phyloP scores from a whole-genome alignment of 768 basidiomycete species.

The Amanita molliuscula region DNA sequence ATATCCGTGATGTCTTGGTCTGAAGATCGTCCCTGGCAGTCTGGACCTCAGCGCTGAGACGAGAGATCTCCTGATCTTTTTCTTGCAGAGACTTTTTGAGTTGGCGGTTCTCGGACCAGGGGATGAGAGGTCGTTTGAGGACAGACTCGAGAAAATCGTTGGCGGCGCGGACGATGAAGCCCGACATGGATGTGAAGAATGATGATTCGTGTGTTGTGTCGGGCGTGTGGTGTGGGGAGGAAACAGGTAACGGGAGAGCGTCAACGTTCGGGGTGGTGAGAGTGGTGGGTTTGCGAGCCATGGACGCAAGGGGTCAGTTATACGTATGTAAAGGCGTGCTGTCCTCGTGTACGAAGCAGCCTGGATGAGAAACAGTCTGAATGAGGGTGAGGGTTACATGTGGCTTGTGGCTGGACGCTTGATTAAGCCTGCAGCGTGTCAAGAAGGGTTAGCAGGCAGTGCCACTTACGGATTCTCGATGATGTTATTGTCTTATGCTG shows the following conservation, averaged over 20 bases:
- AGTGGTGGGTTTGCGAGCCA: neutral
- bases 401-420: neutral
- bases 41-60: neutral
- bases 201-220: neutral
- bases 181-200: neutral
- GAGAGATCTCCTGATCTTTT: conserved; percentile 3
- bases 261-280: neutral
- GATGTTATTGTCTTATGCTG: neutral
- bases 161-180: conserved; percentile 2
- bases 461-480: neutral
- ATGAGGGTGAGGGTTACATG: conserved; percentile 1
- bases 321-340: conserved; percentile 4
- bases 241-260: neutral
- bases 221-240: neutral
- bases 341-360: neutral
- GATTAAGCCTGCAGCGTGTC: neutral
- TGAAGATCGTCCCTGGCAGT: neutral
- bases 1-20: neutral
- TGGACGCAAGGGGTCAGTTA: neutral
- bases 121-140: conserved; percentile 3
- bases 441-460: neutral
- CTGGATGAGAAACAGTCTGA: neutral
- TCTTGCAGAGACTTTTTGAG: conserved; percentile 2
- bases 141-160: conserved; percentile 6
- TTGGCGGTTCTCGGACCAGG: conserved; percentile 2